Evolutionary conservation across 257 asterid genomes (phyloP), one percentile per base, ranked within the genome.

Genomic region (Gynochthodes officinalis): DNA sequence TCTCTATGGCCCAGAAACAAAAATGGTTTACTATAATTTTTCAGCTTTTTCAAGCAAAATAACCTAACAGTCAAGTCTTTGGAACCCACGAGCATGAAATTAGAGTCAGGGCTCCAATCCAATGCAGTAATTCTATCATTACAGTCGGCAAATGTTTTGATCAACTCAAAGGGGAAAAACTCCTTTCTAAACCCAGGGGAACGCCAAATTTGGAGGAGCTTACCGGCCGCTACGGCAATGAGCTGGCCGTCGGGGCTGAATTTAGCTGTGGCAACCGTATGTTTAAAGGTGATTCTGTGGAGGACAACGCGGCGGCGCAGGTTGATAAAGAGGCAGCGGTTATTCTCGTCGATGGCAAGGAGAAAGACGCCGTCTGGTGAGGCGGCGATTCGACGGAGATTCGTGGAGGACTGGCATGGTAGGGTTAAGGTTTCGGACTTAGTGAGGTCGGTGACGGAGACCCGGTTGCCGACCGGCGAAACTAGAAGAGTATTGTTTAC

Each of bases 171-270:
- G 1, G 99, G 98, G 80, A 88, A 95, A 71, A 95, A 92, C 23
- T 92, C 99, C 82, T 87, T 90, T 48, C 76, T 87, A 42, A 95
- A 95, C 19, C 98, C 98, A 11, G 98, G 98, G 1, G 95, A 84
- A 27, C 97, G 93, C 98, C 98, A 95, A 50, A 95, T 72, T 80
- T 95, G 97, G n/a, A 95, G 84, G 39, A 90, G 88, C 80, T 92
- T 95, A 33, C 98, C 99, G 3, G 91, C 90, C 3, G 95, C 95
- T 18, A 95, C 89, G 2, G 98, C 98, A 28, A 95, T 92, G 65
- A 89, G 77, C 16, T 76, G 75, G 0, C 97, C 97, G 55, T 95
- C 85, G 5, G 97, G 97, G 70, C 98, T 90, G 84, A 95, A 95
- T 40, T 92, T 87, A 8, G 84, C 92, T n/a, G 82, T 83, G 68